phyloP scores from a whole-genome alignment of 345 rosid species.

The Eucalyptus shirleyi region DNA sequence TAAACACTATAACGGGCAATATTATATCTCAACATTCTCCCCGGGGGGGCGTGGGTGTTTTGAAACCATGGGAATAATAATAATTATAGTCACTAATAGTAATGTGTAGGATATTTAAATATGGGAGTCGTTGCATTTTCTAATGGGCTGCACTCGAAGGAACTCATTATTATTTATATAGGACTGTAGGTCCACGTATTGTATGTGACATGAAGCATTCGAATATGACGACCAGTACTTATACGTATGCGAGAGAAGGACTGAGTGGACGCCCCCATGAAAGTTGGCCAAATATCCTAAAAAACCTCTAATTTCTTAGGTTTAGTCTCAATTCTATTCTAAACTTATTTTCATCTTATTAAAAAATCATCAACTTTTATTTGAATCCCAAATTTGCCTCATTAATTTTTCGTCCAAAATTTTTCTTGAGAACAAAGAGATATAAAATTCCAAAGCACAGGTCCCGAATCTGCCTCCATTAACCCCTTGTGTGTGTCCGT shows the following conservation, averaged over 20 bases:
- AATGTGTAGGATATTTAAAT: background rate
- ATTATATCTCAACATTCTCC: no score
- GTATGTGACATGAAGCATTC: background rate
- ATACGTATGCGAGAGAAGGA: background rate
- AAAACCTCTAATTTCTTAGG: background rate
- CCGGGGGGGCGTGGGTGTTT: no score
- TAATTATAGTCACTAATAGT: background rate
- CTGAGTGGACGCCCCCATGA: background rate
- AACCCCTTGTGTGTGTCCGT: no score
- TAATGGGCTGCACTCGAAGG: no score
- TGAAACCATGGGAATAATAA: no score
- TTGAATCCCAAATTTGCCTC: background rate
- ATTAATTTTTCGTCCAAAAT: background rate
- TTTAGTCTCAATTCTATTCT: background rate
- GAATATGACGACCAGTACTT: background rate
- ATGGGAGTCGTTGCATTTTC: no score
- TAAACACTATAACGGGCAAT: no score
- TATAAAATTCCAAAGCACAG: accelerated
- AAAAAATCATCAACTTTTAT: background rate
- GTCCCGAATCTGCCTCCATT: no score
- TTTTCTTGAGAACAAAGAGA: background rate
- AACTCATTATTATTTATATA: no score
- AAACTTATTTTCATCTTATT: background rate
- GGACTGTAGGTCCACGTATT: background rate
- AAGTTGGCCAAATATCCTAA: background rate